Evolutionary conservation across 495 filamentous ascomycete species (phyloP).

Genomic region (Tirmania nivea): DNA sequence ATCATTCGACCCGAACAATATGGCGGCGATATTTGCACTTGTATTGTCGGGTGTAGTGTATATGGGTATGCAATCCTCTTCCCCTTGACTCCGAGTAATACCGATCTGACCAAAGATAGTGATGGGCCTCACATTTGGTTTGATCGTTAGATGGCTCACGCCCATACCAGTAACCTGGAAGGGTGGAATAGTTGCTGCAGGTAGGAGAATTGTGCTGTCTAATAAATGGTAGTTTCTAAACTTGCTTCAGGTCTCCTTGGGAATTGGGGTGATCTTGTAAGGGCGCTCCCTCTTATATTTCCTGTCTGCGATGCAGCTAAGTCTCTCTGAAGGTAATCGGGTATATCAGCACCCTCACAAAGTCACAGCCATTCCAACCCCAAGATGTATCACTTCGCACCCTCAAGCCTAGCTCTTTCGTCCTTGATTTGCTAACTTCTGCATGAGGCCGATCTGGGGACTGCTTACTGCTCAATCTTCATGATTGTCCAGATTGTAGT

Average conservation of each 20-base stretch:
- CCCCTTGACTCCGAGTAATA: too few species aligned
- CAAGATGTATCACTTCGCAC: too few species aligned
- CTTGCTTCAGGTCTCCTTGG: conserved; percentile 8
- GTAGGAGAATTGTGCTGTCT: conserved; percentile 2
- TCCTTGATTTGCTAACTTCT: too few species aligned
- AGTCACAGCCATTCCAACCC: conserved; percentile 11
- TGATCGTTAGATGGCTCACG: conserved; percentile 15
- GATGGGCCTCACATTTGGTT: conserved; percentile 13
- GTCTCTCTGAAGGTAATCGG: conserved; percentile 8
- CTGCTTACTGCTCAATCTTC: conserved; percentile 16
- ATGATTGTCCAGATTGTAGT: conserved; percentile 13
- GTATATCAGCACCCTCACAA: conserved; percentile 14
- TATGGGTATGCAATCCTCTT: not conserved
- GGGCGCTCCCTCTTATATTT: not conserved
- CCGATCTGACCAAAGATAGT: conserved; percentile 4
- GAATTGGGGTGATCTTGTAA: conserved; percentile 17
- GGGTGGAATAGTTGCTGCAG: conserved; percentile 16
- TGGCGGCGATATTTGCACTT: conserved; percentile 11
- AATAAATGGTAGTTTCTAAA: not conserved
- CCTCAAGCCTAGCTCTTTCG: too few species aligned
- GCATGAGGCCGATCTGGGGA: conserved; percentile 1
- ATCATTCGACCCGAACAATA: conserved; percentile 15
- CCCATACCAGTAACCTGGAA: conserved; percentile 15
- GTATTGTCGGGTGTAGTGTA: conserved; percentile 13
- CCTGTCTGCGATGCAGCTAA: too few species aligned